Base-by-base conservation (phyloP, 23 red algal species). In the Gracilaria gracilis region DNA sequence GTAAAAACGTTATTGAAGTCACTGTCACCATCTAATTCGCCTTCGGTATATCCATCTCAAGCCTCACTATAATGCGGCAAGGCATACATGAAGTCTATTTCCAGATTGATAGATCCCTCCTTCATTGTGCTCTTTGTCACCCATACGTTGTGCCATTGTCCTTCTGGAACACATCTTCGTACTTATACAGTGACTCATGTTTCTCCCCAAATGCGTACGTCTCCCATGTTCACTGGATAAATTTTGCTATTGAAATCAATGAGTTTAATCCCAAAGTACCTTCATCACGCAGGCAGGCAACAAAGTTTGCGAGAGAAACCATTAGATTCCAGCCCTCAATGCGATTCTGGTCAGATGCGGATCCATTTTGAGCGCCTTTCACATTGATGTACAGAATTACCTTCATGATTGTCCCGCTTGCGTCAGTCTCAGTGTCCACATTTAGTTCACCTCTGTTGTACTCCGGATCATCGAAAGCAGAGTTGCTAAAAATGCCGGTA, bases 81-180 rank as follows among this genome's bases (percentile, higher is more conserved):
- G 15, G 83, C 83, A 39, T 86, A 86, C 14, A 62, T 57, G 32
- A 86, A 74, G 46, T 86, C 83, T 38, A 86, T 57, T 35, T 86
- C 83, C 36, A 86, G 59, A 5, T 69, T 69, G 15, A 86, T 0
- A 55, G 47, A 55, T 73, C 83, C 83, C 28, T 57, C 61, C 20
- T 86, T 64, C 83, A 72, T 73, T 6, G 83, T 86, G 11, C 38
- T 47, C 66, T 86, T 86, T 48, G 83, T 86, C 64, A 86, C 83
- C 13, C 83, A 57, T 86, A 86, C 20, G 83, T 86, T n/a, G 83
- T 86, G 4, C 83, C 83, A 74, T 86, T 86, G 24, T 23, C 27
- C 64, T 86, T 32, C 11, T 28, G 12, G 38, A 86, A 86, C 1
- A 86, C 35, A 1, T n/a, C 16, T 23, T 86, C 83, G 33, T 55